Percentiles rank a stretch among this genome's conserved stretches.
Evolutionary conservation across 1,284 basidiomycete genomes (phyloP).

Genomic region (Malassezia arunalokei): DNA sequence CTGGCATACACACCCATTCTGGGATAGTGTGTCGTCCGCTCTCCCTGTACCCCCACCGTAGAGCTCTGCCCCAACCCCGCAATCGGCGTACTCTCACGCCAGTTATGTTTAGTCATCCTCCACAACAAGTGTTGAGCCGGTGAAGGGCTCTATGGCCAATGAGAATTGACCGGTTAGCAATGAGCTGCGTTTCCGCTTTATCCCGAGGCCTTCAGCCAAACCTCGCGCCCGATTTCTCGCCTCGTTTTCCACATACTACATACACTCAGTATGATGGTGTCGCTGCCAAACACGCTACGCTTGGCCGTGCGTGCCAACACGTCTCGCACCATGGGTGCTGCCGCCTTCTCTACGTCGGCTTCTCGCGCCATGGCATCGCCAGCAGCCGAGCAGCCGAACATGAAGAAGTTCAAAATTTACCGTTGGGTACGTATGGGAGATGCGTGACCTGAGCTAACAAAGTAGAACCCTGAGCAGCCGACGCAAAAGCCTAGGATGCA

Average conservation of each 20-base stretch:
- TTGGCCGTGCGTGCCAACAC: not conserved
- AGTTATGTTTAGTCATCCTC: not conserved
- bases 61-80: too few species aligned
- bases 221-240: too few species aligned
- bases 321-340: constrained; percentile 5
- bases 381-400: constrained; percentile 28
- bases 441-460: not conserved
- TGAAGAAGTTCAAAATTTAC: constrained; percentile 46
- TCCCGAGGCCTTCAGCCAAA: constrained; percentile 1
- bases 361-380: constrained; percentile 35
- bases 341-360: constrained; percentile 32
- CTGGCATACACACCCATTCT: constrained; percentile 6
- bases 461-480: constrained; percentile 80
- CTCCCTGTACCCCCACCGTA: not conserved
- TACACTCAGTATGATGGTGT: constrained; percentile 5
- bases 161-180: not conserved
- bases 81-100: not conserved
- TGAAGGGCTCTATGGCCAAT: constrained; percentile 1
- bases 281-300: constrained; percentile 3
- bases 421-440: constrained; percentile 27
- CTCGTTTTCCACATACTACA: not conserved
- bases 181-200: constrained; percentile 9
- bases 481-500: constrained; percentile 81
- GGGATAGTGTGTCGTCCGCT: not conserved
- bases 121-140: not conserved